phyloP scores from a whole-genome alignment of 2,329 filamentous ascomycete genomes.

The Rutstroemia sp. region DNA sequence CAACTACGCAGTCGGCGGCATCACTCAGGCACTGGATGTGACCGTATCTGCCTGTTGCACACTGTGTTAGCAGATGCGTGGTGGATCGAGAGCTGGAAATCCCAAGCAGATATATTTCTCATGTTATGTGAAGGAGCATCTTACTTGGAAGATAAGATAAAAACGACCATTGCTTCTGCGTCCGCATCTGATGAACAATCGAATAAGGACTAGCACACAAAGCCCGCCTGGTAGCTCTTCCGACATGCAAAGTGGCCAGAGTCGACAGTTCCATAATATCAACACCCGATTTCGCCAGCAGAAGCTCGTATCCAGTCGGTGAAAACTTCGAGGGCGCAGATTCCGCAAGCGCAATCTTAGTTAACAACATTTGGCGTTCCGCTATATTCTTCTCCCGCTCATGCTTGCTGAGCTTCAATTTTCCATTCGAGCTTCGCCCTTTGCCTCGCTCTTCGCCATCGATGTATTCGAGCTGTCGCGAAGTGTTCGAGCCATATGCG shows the following conservation, averaged over 20 bases:
- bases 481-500: neutral
- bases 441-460: neutral
- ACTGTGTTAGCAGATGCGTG: neutral
- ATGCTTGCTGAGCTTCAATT: neutral
- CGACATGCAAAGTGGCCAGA: slow-evolving; percentile 23
- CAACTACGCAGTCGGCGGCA: slow-evolving; percentile 25
- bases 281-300: slow-evolving; percentile 21
- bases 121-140: neutral
- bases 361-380: neutral
- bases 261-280: slow-evolving; percentile 25
- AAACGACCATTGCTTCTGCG: slow-evolving; percentile 24
- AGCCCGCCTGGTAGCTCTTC: slow-evolving; percentile 19
- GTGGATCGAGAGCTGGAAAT: neutral
- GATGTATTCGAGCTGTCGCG: neutral
- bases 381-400: neutral
- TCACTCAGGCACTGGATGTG: slow-evolving; percentile 21
- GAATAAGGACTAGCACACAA: slow-evolving; percentile 19
- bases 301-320: slow-evolving; percentile 22
- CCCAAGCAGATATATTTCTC: neutral
- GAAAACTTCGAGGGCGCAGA: slow-evolving; percentile 12
- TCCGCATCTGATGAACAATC: slow-evolving; percentile 20
- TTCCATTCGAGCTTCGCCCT: neutral
- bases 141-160: slow-evolving; percentile 22
- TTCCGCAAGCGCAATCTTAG: neutral
- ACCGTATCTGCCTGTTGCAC: slow-evolving; percentile 14